phyloP scores from a whole-genome alignment of 1,284 basidiomycete genomes.

The Rhodotorula glutinis region DNA sequence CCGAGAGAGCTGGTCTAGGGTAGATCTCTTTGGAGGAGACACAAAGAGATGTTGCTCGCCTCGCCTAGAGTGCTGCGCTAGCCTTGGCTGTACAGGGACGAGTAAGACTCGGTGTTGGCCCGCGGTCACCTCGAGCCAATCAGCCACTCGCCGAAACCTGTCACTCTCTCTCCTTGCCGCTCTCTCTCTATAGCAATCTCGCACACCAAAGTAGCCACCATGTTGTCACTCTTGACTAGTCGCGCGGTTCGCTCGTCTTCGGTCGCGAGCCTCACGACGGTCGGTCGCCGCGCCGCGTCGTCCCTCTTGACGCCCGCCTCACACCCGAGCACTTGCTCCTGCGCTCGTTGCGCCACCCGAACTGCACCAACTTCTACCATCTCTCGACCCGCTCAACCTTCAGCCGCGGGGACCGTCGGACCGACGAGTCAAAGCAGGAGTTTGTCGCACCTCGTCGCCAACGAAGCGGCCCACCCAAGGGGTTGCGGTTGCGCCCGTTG shows the following conservation, averaged over 20 bases:
- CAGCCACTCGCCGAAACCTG: background rate
- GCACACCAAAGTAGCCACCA: background rate
- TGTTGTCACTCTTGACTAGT: background rate
- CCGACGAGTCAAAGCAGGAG: background rate
- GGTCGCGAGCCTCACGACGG: background rate
- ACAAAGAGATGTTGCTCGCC: too few species aligned
- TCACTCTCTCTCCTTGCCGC: background rate
- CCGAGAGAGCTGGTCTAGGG: too few species aligned
- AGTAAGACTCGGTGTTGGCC: too few species aligned
- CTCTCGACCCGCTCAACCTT: constrained; percentile 15
- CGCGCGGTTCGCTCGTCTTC: too few species aligned
- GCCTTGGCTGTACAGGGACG: too few species aligned
- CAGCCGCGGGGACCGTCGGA: constrained; percentile 1
- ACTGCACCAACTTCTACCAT: constrained; percentile 12
- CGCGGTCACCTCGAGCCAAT: background rate
- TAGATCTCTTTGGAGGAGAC: too few species aligned
- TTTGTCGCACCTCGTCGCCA: constrained; percentile 15
- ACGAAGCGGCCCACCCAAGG: constrained; percentile 17
- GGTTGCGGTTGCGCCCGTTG: constrained; percentile 31
- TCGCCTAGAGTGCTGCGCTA: too few species aligned
- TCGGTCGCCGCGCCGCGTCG: constrained; percentile 6
- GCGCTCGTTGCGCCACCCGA: constrained; percentile 25
- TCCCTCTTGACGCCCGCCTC: constrained; percentile 18
- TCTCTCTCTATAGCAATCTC: too few species aligned
- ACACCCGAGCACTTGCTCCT: constrained; percentile 21